Evolutionary conservation across 495 filamentous ascomycete species (phyloP), one percentile per base, ranked within the genome.

Genomic region (Darksidea phi): DNA sequence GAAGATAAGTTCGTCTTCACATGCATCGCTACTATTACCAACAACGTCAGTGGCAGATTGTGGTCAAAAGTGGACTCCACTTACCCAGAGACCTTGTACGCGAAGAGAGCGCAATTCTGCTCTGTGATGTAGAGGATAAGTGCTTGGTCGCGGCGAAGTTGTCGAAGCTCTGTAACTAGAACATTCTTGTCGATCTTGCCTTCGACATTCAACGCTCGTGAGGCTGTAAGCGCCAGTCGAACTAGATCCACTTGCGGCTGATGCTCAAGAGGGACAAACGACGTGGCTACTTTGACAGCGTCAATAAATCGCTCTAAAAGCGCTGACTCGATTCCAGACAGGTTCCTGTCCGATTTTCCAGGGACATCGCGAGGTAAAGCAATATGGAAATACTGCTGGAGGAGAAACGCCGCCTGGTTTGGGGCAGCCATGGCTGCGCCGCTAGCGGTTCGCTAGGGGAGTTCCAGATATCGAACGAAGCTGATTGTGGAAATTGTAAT

Each of bases 1-100:
- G 37, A 87, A 74, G 7, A 79, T 56, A 37, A 79, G 64, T 7
- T 72, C 67, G 25, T 11, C 52, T 6, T 59, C 18, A 21, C 36
- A 23, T 4, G 36, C 34, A 23, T 1, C 7, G 21, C 25, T 52
- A 37, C 7, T 15, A 23, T 26, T 38, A 52, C 11, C 12, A 24
- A 15, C 2, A 54, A n/a, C 15, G 17, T 15, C 6, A 17, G 21
- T 21, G n/a, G 37, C 51, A n/a, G 6, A 43, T 18, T 28, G 15
- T 46, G 6, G 48, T 42, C 17, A 23, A n/a, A n/a, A n/a, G n/a
- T n/a, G n/a, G n/a, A n/a, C n/a, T n/a, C n/a, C 48, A 66, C 58
- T 45, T 57, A 68, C 65, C 20, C 21, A 13, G 17, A 36, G 7
- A 48, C 2, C 6, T 53, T 37, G 15, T 49, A 43, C 11, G 67